These are phyloP conservation scores for Apiospora arundinis DNA, from an alignment of 2,329 filamentous ascomycete genomes.

Conservation along the genomic window DNA sequence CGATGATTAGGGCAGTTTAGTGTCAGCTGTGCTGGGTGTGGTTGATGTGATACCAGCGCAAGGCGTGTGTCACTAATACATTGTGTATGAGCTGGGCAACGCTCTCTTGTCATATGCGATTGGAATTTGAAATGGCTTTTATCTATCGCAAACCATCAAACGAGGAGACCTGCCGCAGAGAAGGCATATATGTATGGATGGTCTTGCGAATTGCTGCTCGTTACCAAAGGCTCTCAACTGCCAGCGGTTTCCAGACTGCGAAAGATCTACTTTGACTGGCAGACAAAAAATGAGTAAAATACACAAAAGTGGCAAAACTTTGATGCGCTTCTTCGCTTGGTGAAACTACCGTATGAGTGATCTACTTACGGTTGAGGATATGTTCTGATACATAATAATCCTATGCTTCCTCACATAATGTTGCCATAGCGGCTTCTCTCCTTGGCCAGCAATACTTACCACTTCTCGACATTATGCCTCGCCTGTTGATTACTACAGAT, in stretches of 20 bases:
- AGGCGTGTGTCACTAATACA: neutral
- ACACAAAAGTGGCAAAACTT: conserved; percentile 19
- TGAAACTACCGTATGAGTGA: too few relatives aligned
- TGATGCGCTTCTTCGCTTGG: neutral
- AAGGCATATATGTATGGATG: neutral
- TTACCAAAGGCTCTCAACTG: neutral
- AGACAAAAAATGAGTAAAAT: conserved; percentile 24
- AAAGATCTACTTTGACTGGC: conserved; percentile 6
- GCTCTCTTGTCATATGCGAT: neutral
- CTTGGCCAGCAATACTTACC: too few relatives aligned
- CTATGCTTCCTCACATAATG: too few relatives aligned
- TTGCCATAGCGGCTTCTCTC: too few relatives aligned
- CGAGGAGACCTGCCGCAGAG: neutral
- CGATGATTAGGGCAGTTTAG: neutral
- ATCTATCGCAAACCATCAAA: neutral
- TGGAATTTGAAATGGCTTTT: neutral
- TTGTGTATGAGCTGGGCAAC: neutral
- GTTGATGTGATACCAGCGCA: neutral
- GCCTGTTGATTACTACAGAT: too few relatives aligned
- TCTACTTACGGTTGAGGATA: too few relatives aligned
- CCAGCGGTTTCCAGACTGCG: conserved; percentile 13
- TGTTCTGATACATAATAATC: too few relatives aligned
- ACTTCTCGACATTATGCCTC: too few relatives aligned
- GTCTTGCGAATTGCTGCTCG: neutral
- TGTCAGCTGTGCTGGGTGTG: neutral